Base-by-base conservation (phyloP, 768 basidiomycete genomes). In the Phlebiopsis flavidoalba region DNA sequence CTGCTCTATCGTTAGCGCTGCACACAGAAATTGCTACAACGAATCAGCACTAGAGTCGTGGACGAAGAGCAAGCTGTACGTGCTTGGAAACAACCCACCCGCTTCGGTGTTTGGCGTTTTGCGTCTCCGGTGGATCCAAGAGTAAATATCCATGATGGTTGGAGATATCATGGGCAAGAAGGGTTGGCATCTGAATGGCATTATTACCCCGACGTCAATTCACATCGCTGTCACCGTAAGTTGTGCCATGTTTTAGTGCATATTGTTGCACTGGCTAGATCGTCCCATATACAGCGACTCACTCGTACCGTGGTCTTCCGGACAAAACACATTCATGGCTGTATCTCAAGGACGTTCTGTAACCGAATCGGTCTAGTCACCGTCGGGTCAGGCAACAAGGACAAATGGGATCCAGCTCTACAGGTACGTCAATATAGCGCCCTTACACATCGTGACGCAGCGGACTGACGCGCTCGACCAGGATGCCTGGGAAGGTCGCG, bases 321-420 rank as follows among this genome's bases (percentile, higher is more conserved):
- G 91, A 93, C n/a, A n/a, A n/a, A n/a, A n/a, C 63, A 82, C 81
- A 45, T 89, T 99, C 68, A 80, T 98, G 55, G 81, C 83, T 14
- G 96, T n/a, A 98, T 68, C 78, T 99, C 64, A 89, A 88, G 69
- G 86, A 86, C 51, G 80, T n/a, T n/a, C 86, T 0, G 84, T 99
- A 7, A 74, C 77, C 48, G 86, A 90, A 59, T 88, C 92, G 21
- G 91, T 87, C 71, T 60, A 75, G 31, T 74, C 77, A 17, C 86
- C 90, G 0, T 76, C 78, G 33, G 88, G 88, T 6, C 83, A 87
- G 67, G 96, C 96, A 8, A 84, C 84, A 33, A n/a, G n/a, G n/a
- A n/a, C n/a, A n/a, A n/a, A 95, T 98, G 94, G 93, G n/a, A n/a
- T 97, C 3, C 81, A 88, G 14, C 70, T 98, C 12, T 98, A 97